Conservation (phyloP, 2,329 filamentous ascomycete species). For the Fusarium veterinarium region DNA sequence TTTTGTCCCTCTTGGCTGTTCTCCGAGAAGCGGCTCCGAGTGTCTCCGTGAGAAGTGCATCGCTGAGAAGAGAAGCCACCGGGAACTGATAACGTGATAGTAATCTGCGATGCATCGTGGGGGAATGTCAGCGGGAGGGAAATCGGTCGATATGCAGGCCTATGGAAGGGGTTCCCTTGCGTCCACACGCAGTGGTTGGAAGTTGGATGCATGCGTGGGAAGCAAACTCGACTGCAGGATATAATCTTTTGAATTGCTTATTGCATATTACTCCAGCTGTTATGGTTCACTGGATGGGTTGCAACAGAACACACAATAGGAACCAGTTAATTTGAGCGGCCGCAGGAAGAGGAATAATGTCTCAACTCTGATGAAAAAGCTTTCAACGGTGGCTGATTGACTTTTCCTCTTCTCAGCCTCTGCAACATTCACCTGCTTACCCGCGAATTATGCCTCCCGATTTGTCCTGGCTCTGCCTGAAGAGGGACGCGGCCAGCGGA, state of each 20-base stretch:
- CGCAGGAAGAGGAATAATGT: constrained; percentile 10
- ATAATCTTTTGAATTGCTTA: neutral
- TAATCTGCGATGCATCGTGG: constrained; percentile 33
- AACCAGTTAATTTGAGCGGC: neutral
- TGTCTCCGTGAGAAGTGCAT: constrained; percentile 34
- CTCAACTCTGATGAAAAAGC: constrained; percentile 4
- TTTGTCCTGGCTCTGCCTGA: constrained; percentile 21
- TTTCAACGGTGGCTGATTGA: constrained; percentile 9
- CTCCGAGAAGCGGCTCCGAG: constrained; percentile 35
- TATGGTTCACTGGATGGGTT: constrained; percentile 21
- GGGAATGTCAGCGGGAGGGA: constrained; percentile 10
- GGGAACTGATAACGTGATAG: constrained; percentile 12
- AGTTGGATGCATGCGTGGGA: constrained; percentile 1
- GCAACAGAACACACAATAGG: neutral
- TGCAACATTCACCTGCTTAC: neutral
- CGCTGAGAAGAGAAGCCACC: neutral
- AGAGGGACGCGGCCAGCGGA: constrained; percentile 21
- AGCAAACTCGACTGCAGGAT: constrained; percentile 6
- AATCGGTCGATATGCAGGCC: constrained; percentile 26
- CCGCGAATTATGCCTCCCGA: neutral
- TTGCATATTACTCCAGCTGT: constrained; percentile 6
- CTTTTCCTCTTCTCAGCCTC: constrained; percentile 8
- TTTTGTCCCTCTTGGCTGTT: constrained; percentile 15
- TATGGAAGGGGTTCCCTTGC: constrained; percentile 14
- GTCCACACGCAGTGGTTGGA: neutral